Conservation (phyloP, 2,329 filamentous ascomycete species). For the Cordyceps tenuipes region DNA sequence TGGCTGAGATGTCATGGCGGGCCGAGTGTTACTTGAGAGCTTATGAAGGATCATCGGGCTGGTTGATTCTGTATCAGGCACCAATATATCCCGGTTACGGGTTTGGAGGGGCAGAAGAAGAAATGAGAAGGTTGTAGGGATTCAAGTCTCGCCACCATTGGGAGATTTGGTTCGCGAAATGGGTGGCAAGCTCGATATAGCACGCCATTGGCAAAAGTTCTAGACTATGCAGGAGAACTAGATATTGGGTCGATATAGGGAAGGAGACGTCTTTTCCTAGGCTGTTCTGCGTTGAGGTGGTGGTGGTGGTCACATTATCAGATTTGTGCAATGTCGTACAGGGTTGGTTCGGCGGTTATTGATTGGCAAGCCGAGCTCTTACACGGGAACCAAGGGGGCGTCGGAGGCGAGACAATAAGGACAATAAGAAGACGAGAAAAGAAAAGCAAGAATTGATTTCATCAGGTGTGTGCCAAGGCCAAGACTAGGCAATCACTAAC, state of each 20-base stretch:
- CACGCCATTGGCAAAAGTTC: neutral
- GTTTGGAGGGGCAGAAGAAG: neutral
- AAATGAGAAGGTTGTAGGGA: neutral
- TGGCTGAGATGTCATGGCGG: neutral
- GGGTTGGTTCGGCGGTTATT: neutral
- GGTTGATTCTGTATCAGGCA: neutral
- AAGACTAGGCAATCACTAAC: neutral
- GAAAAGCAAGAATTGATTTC: slow-evolving; percentile 1
- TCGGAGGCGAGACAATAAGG: neutral
- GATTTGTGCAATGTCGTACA: neutral
- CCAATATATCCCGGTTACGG: neutral
- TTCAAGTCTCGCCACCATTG: neutral
- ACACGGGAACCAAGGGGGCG: neutral
- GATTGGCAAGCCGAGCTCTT: neutral
- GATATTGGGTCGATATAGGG: neutral
- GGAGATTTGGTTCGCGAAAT: neutral
- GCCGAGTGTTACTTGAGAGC: neutral
- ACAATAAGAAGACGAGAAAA: no score
- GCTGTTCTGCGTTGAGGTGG: neutral
- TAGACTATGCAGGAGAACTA: neutral
- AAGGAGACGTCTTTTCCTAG: neutral
- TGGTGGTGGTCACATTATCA: neutral
- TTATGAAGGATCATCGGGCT: neutral
- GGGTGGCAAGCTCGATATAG: neutral
- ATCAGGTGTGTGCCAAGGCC: neutral